Evolutionary conservation across 805 yeast species (phyloP).

Genomic region (Nakazawaea wyomingensis): DNA sequence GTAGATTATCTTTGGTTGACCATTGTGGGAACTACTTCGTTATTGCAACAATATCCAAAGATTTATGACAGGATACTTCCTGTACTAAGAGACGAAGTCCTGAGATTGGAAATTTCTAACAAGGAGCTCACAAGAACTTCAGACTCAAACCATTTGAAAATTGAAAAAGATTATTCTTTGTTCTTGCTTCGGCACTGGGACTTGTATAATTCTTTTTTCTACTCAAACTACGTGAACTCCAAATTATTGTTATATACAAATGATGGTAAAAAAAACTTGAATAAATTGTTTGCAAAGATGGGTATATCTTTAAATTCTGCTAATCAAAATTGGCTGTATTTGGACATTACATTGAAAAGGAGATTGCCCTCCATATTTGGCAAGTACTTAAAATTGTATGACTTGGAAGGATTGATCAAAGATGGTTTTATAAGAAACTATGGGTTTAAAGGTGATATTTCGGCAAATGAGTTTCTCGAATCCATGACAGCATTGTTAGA

Average conservation of each 20-base stretch:
- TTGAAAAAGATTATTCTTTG: constrained; percentile 81
- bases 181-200: constrained; percentile 92
- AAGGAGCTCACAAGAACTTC: constrained; percentile 25
- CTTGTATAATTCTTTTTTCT: constrained; percentile 81
- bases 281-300: constrained; percentile 93
- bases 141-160: constrained; percentile 36
- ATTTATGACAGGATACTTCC: constrained; percentile 72
- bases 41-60: constrained; percentile 67
- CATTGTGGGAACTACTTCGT: constrained; percentile 80
- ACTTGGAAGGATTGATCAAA: constrained; percentile 73
- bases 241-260: constrained; percentile 86
- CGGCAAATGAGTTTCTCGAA: constrained; percentile 93
- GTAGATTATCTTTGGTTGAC: constrained; percentile 75
- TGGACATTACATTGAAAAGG: constrained; percentile 75
- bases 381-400: constrained; percentile 68
- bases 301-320: constrained; percentile 89
- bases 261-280: constrained; percentile 80
- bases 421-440: constrained; percentile 84
- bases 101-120: constrained; percentile 49
- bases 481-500: constrained; percentile 82
- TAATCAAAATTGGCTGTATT: constrained; percentile 86
- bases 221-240: constrained; percentile 88
- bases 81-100: constrained; percentile 75
- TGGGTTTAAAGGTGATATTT: constrained; percentile 81
- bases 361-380: constrained; percentile 64